A percentile compares a stretch with the other conserved stretches of the same genome.
phyloP scores from a whole-genome alignment of 2,329 filamentous ascomycete genomes.

The Fusarium sterilihyphosum region DNA sequence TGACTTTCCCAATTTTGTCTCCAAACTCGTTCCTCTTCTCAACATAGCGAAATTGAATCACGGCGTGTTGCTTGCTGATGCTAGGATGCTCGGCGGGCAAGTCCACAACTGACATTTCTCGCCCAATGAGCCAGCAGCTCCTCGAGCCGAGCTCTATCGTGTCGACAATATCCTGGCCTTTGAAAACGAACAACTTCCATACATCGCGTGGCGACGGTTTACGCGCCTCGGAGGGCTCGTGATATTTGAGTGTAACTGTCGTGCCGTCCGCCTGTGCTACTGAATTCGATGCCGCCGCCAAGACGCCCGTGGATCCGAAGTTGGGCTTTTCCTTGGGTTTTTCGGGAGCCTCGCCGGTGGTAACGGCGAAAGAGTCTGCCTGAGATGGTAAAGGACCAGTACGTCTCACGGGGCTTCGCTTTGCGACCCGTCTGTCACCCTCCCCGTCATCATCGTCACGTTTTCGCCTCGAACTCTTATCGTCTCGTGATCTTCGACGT shows the following conservation, averaged over 20 bases:
- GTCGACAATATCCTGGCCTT: conserved; percentile 80
- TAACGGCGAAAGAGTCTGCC: conserved; percentile 67
- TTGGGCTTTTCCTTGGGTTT: conserved; percentile 88
- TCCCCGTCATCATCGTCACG: conserved; percentile 27
- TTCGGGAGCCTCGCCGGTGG: conserved; percentile 57
- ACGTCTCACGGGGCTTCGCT: conserved; percentile 43
- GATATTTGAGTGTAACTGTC: conserved; percentile 88
- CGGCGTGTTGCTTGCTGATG: conserved; percentile 94
- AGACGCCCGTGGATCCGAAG: conserved; percentile 79
- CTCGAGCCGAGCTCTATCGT: conserved; percentile 79
- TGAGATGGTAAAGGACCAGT: conserved; percentile 68
- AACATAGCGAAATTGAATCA: conserved; percentile 89
- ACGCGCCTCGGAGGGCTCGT: conserved; percentile 92
- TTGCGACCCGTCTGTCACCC: conserved; percentile 36
- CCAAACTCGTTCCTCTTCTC: conserved; percentile 88
- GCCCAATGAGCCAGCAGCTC: conserved; percentile 91
- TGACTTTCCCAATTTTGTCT: conserved; percentile 80
- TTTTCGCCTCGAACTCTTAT: conserved; percentile 41
- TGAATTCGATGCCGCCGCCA: conserved; percentile 88
- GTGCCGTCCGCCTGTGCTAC: conserved; percentile 77
- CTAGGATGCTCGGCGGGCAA: conserved; percentile 88
- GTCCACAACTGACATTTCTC: conserved; percentile 84
- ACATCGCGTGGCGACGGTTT: conserved; percentile 81
- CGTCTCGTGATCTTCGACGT: conserved; percentile 49
- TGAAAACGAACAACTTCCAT: conserved; percentile 96